A percentile compares a stretch with the other conserved stretches of the same genome.
phyloP scores from a whole-genome alignment of 208 protist species.

The Acanthamoeba healyi region DNA sequence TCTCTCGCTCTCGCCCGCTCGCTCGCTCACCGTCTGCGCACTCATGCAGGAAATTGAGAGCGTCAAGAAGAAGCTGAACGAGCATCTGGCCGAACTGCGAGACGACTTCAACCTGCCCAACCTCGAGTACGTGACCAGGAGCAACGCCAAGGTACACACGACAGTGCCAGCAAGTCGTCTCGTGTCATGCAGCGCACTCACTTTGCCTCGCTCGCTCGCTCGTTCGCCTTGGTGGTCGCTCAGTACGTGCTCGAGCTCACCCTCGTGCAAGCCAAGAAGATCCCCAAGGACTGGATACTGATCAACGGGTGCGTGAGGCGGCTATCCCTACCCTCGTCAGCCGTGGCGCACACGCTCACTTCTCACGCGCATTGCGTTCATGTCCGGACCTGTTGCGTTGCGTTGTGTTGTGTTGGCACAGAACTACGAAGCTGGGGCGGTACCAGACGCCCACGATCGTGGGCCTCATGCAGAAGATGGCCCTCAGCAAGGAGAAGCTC shows the following conservation, averaged over 20 bases:
- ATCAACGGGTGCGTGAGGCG: constrained; percentile 6
- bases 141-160: constrained; percentile 64
- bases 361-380: not conserved
- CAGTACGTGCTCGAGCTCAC: constrained; percentile 72
- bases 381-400: not conserved
- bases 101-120: not conserved
- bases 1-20: not conserved
- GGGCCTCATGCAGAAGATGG: constrained; percentile 22
- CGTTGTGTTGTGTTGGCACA: not conserved
- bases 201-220: not conserved
- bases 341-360: too few species aligned
- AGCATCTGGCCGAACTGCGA: constrained; percentile 64
- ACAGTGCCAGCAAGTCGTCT: too few species aligned
- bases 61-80: constrained; percentile 20
- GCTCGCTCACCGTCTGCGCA: too few species aligned
- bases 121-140: constrained; percentile 67
- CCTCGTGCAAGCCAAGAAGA: constrained; percentile 42
- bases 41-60: constrained; percentile 43
- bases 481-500: constrained; percentile 72
- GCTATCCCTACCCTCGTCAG: not conserved
- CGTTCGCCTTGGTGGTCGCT: not conserved
- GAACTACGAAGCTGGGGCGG: constrained; percentile 35
- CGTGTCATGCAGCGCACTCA: too few species aligned
- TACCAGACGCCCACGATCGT: constrained; percentile 66
- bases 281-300: constrained; percentile 69